A percentile compares a stretch with the other conserved stretches of the same genome.
Conservation (phyloP, 2,329 filamentous ascomycete species). For the Alternaria sp. region DNA sequence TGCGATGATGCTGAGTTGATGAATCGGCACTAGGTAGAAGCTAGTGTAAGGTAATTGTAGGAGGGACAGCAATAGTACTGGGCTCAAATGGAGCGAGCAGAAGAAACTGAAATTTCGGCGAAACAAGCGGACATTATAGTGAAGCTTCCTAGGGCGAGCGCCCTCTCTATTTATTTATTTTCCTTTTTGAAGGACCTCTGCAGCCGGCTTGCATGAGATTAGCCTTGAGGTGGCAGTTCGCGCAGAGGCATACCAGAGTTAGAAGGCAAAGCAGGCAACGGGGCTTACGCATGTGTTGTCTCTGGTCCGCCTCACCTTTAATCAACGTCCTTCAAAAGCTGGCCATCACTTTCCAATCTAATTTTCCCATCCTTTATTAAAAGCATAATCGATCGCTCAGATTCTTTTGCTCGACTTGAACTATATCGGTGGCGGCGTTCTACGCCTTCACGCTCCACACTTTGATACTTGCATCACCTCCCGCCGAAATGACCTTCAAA, state of each 20-base stretch:
- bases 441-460: conserved; percentile 68
- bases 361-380: neutral
- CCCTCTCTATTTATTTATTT: neutral
- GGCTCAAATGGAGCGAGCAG: neutral
- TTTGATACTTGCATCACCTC: conserved; percentile 90
- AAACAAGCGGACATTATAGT: conserved; percentile 19
- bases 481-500: conserved; percentile 76
- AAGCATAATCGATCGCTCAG: conserved; percentile 4
- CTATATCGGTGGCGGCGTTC: conserved; percentile 9
- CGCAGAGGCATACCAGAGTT: conserved; percentile 17
- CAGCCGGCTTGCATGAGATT: conserved; percentile 17
- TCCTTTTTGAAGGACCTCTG: conserved; percentile 16
- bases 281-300: conserved; percentile 19
- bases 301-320: conserved; percentile 17
- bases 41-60: conserved; percentile 1
- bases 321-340: conserved; percentile 1
- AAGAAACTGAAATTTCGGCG: neutral
- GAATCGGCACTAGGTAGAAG: neutral
- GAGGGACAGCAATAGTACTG: neutral
- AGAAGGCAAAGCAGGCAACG: conserved; percentile 34
- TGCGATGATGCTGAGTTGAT: neutral
- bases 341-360: neutral
- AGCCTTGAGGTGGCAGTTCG: conserved; percentile 20
- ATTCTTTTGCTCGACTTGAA: neutral
- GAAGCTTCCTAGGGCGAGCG: conserved; percentile 5